Conservation (phyloP, 2,329 filamentous ascomycete genomes). For the Hypoxylon sp. region DNA sequence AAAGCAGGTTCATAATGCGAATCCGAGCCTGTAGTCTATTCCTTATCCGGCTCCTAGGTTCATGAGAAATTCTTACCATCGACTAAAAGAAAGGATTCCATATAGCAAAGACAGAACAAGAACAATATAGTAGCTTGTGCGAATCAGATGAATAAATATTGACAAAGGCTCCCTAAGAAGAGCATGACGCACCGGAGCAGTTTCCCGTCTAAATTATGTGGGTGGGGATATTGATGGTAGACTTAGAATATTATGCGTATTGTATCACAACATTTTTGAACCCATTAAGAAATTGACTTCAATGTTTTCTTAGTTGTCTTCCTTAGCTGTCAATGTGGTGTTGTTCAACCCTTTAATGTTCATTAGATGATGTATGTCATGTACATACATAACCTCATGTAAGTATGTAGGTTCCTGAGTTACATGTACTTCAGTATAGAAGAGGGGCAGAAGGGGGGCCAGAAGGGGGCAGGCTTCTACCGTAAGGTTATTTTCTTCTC, state of each 20-base stretch:
- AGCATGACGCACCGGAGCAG: background rate
- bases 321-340: background rate
- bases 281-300: background rate
- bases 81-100: background rate
- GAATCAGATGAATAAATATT: background rate
- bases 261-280: background rate
- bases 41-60: conserved; percentile 19
- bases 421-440: background rate
- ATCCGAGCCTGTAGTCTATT: conserved; percentile 16
- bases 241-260: background rate
- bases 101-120: background rate
- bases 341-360: background rate
- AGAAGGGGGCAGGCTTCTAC: conserved; percentile 11
- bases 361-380: no score
- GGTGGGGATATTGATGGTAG: background rate
- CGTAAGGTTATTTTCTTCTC: background rate
- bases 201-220: background rate
- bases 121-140: background rate
- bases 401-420: no score
- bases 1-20: conserved; percentile 4
- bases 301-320: no score
- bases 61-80: background rate
- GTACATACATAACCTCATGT: no score
- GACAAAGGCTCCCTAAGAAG: background rate
- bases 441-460: conserved; percentile 14